phyloP scores from a whole-genome alignment of 1,284 basidiomycete species.

The Somion occarium region DNA sequence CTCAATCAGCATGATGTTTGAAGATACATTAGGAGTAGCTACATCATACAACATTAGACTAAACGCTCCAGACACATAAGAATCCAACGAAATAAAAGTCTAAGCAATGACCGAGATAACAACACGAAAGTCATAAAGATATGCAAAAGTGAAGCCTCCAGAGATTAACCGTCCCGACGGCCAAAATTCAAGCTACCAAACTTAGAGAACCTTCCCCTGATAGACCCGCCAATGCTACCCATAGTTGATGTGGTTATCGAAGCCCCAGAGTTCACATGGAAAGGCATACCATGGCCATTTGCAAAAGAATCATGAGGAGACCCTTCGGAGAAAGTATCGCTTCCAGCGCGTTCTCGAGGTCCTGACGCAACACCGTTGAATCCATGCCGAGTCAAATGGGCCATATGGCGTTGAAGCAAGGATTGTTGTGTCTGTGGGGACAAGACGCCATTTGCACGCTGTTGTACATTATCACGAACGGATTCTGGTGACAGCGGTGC shows the following conservation, averaged over 20 bases:
- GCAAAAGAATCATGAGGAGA: conserved; percentile 71
- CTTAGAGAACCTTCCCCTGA: conserved; percentile 55
- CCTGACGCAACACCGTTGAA: conserved; percentile 74
- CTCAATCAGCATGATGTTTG: not conserved
- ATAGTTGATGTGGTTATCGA: conserved; percentile 30
- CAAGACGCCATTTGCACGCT: conserved; percentile 17
- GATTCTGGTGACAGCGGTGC: conserved; percentile 43
- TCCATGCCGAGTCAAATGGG: conserved; percentile 73
- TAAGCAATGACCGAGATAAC: conserved; percentile 8
- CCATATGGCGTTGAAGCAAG: conserved; percentile 70
- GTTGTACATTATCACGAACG: conserved; percentile 10
- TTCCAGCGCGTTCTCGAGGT: conserved; percentile 53
- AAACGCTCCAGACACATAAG: conserved; percentile 21
- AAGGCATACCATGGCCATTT: conserved; percentile 39
- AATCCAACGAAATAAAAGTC: conserved; percentile 8
- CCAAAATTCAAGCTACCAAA: conserved; percentile 71
- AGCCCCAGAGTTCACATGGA: conserved; percentile 24
- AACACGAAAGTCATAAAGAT: conserved; percentile 6
- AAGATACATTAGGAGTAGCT: conserved; percentile 18
- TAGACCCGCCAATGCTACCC: conserved; percentile 34
- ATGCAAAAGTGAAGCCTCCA: not conserved
- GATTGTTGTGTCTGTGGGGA: conserved; percentile 50
- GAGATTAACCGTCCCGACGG: conserved; percentile 40
- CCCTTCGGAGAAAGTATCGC: conserved; percentile 55
- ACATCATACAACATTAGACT: conserved; percentile 26